Conservation (phyloP, 2,329 filamentous ascomycete genomes). For the Anisogramma anomala region DNA sequence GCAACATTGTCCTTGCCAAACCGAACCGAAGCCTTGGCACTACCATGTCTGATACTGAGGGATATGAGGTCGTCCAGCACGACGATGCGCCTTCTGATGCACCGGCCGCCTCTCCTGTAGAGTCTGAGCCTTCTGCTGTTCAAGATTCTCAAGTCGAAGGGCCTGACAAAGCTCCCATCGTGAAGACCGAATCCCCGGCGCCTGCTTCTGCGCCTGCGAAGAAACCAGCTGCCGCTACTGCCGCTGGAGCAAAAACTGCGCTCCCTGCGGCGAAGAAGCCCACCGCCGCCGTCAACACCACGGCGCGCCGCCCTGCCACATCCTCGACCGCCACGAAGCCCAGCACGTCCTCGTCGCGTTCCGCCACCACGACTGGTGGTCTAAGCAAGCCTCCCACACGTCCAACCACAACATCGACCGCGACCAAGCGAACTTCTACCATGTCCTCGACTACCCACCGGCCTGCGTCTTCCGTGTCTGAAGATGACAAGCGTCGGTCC, state of each 20-base stretch:
- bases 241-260: conserved; percentile 14
- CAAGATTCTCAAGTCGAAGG: conserved; percentile 13
- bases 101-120: conserved; percentile 1
- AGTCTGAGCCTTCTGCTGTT: conserved; percentile 5
- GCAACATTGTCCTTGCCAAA: not conserved
- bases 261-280: conserved; percentile 16
- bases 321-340: conserved; percentile 22
- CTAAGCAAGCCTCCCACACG: conserved; percentile 23
- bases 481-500: conserved; percentile 27
- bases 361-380: conserved; percentile 18
- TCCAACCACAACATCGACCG: conserved; percentile 19
- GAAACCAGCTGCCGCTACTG: conserved; percentile 10
- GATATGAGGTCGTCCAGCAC: conserved; percentile 21
- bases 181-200: conserved; percentile 1
- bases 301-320: conserved; percentile 19
- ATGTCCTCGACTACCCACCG: conserved; percentile 21
- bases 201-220: conserved; percentile 3
- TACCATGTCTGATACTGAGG: conserved; percentile 26
- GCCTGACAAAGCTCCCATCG: conserved; percentile 7
- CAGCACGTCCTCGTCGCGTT: conserved; percentile 20
- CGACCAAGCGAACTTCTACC: conserved; percentile 23
- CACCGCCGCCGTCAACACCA: conserved; percentile 16
- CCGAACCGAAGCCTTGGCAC: not conserved
- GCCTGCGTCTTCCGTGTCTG: conserved; percentile 25
- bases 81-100: conserved; percentile 17